Evolutionary conservation across 2,329 filamentous ascomycete genomes (phyloP).

Genomic region (Phoma herbarum): DNA sequence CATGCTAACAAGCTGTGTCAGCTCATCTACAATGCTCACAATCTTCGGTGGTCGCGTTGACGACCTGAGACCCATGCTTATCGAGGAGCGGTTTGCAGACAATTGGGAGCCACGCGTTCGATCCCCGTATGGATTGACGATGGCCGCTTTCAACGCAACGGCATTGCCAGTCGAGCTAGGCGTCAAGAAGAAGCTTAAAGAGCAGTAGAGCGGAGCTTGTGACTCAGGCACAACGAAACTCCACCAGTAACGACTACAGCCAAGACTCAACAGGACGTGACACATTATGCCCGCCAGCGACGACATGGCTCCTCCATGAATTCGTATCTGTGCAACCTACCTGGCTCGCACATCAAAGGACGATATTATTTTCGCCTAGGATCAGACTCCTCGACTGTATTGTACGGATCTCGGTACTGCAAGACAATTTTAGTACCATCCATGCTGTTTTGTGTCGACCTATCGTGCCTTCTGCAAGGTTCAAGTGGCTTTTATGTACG

Average conservation of each 20-base stretch:
- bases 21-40: slow-evolving; percentile 55
- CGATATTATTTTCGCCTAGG: too few relatives aligned
- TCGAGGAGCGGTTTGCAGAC: slow-evolving; percentile 53
- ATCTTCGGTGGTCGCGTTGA: slow-evolving; percentile 52
- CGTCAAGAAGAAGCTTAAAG: slow-evolving; percentile 31
- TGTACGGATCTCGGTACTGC: not conserved
- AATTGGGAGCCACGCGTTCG: slow-evolving; percentile 53
- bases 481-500: not conserved
- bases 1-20: slow-evolving; percentile 22
- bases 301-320: not conserved
- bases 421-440: not conserved
- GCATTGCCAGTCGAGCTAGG: slow-evolving; percentile 52
- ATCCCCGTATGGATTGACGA: slow-evolving; percentile 52
- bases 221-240: not conserved
- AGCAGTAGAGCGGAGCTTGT: not conserved
- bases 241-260: not conserved
- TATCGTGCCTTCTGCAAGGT: not conserved
- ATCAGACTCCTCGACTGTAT: not conserved
- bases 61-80: slow-evolving; percentile 53
- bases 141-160: slow-evolving; percentile 55
- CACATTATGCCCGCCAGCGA: not conserved
- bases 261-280: too few relatives aligned
- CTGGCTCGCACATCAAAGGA: not conserved
- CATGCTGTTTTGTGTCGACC: not conserved
- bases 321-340: not conserved